A percentile compares a stretch with the other conserved stretches of the same genome.
phyloP scores from a whole-genome alignment of 805 yeast genomes.

The Lachancea sp. region DNA sequence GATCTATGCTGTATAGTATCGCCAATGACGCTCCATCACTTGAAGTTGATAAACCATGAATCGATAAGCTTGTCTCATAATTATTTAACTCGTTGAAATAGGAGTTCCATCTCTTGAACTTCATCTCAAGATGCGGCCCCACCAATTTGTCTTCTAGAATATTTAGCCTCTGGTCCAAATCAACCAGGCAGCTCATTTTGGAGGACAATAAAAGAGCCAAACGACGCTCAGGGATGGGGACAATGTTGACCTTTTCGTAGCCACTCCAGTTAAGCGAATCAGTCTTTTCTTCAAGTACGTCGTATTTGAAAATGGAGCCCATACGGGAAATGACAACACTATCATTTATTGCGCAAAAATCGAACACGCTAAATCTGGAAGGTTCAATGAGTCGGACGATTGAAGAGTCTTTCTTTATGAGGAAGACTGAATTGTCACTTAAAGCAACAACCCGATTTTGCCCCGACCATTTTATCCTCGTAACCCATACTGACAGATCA shows the following conservation, averaged over 20 bases:
- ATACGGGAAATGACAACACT: slow-evolving; percentile 14
- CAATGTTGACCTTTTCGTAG: slow-evolving; percentile 17
- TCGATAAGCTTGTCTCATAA: slow-evolving; percentile 23
- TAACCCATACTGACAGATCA: slow-evolving; percentile 20
- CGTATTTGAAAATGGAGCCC: slow-evolving; percentile 13
- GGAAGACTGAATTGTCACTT: slow-evolving; percentile 23
- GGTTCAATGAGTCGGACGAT: slow-evolving; percentile 9
- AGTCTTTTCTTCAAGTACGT: slow-evolving; percentile 5
- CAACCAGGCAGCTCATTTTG: slow-evolving; percentile 14
- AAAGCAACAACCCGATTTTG: slow-evolving; percentile 12
- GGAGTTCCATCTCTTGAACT: slow-evolving; percentile 26
- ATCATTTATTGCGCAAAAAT: slow-evolving; percentile 12
- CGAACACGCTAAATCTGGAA: slow-evolving; percentile 20
- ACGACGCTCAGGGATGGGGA: slow-evolving; percentile 13
- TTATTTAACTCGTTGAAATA: slow-evolving; percentile 22
- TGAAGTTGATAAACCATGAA: slow-evolving; percentile 27
- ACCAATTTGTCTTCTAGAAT: slow-evolving; percentile 17
- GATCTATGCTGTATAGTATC: slow-evolving; percentile 23
- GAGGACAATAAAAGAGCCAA: slow-evolving; percentile 18
- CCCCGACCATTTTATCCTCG: slow-evolving; percentile 14
- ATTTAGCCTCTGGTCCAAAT: slow-evolving; percentile 10
- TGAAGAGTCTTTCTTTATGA: slow-evolving; percentile 2
- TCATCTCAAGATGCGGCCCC: slow-evolving; percentile 24
- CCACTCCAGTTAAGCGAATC: slow-evolving; percentile 8
- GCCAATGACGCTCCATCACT: slow-evolving; percentile 28